Base-by-base conservation (phyloP, 192 early-diverging fungal genomes). In the Entrophospora sp. region DNA sequence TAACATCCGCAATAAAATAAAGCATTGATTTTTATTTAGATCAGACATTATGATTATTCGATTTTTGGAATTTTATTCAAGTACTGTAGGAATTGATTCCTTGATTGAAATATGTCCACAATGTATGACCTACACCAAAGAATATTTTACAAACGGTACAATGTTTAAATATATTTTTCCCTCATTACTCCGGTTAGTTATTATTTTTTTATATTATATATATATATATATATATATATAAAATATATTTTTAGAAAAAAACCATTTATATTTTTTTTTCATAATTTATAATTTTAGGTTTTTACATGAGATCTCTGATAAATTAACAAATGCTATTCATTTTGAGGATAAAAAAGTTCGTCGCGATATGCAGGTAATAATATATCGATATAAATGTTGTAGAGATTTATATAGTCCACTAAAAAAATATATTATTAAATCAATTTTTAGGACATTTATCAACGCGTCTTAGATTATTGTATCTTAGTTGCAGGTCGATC, bases 401-500 rank as follows among this genome's bases (percentile, higher is more conserved):
- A 14, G 14, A 40, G 38, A 40, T 40, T 40, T 40, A 40, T 40
- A 14, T 40, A 14, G 14, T 40, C 14, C 38, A 40, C 38, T 40
- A 9, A 9, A 9, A 40, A 40, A 6, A 14, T 40, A 40, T 40
- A 40, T 28, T 14, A 31, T 63, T 42, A n/a, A n/a, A n/a, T n/a
- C n/a, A n/a, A n/a, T 24, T 12, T 18, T 24, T 71, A 68, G 38
- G 83, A 84, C 22, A 48, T 77, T 2, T 84, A 82, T 51, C 73
- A 77, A 56, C 75, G 83, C 2, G 77, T 87, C 42, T 68, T 87
- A 24, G 92, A 94, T 51, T 83, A 82, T 31, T 90, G 90, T 65
- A 83, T 91, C 18, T 71, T 87, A 42, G 85, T 89, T 56, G 82
- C 83, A 0, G 92, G 90, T 8, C 82, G 84, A 18, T 79, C 87